Evolutionary conservation across 1,284 basidiomycete genomes (phyloP), one percentile per base, ranked within the genome.

Genomic region (Dichomitus squalens): DNA sequence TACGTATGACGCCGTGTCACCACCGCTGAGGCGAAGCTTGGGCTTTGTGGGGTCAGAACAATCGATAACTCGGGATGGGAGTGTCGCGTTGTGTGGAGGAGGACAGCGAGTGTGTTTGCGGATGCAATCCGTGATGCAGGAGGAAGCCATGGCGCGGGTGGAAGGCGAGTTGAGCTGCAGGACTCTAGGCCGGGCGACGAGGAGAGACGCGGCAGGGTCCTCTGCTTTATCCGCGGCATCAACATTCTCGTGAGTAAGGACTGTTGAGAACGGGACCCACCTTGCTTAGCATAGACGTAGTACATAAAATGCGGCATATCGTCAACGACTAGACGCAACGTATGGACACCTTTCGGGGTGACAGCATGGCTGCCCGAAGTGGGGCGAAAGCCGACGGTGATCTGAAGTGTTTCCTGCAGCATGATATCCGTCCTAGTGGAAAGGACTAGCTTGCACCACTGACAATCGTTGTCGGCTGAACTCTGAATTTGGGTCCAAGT

Each of bases 311-410:
- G 58, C 11, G 58, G 58, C 1, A 36, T 43, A 16, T 53, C 53
- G 27, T 49, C 49, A 11, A 59, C 29, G n/a, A 53, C 23, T 18
- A 59, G 58, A 21, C 41, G 48, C 34, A 59, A 27, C 16, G 51
- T 53, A 21, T 59, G 58, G 3, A 55, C 58, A 3, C 58, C 58
- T 27, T 56, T 59, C n/a, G 58, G 58, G 1, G 53, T 56, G 16
- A 46, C 46, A 7, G 12, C 38, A 35, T 59, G 47, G n/a, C 35
- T 40, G 4, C 49, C 46, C n/a, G 46, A 48, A 27, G 44, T 50
- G 14, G 51, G 4, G 14, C 58, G 50, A 29, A 59, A 56, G 25
- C 53, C 53, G 18, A 56, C 58, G 11, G 46, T 36, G 25, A 55
- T 23, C 4, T 35, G 47, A 11, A 59, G 27, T 5, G 39, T 29